Evolutionary conservation across 495 filamentous ascomycete genomes (phyloP).

Genomic region (Podospora conica): DNA sequence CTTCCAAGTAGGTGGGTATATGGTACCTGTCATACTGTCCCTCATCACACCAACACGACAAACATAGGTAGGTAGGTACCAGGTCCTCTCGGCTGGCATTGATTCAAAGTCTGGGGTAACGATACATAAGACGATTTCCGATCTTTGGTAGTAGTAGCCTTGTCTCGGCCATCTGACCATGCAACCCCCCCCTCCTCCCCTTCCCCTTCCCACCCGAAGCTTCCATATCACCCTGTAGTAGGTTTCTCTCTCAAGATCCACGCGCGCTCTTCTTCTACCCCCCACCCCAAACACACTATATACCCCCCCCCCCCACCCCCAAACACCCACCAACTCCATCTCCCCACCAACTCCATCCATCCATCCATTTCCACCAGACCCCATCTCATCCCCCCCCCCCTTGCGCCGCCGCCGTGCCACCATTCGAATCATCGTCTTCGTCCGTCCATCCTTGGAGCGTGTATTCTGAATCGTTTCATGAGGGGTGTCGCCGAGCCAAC

Average conservation of each 20-base stretch:
- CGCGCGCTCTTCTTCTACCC: too few relatives aligned
- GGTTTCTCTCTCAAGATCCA: background rate
- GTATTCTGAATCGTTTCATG: background rate
- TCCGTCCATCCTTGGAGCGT: background rate
- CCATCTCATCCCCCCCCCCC: background rate
- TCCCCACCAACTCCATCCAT: too few relatives aligned
- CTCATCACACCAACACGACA: background rate
- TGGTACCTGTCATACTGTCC: too few relatives aligned
- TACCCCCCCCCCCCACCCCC: background rate
- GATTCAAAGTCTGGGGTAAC: background rate
- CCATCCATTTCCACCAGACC: too few relatives aligned
- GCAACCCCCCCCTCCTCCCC: background rate
- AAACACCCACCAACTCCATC: too few relatives aligned
- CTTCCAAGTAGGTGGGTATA: too few relatives aligned
- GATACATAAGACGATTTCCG: constrained; percentile 1
- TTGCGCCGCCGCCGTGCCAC: background rate
- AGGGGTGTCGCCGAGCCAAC: background rate
- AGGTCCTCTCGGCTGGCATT: background rate
- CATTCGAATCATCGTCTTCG: background rate
- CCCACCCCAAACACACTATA: background rate
- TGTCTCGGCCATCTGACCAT: background rate
- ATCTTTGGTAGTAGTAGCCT: background rate
- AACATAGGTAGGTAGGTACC: background rate
- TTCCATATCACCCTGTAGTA: background rate
- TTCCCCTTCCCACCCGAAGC: background rate